Base-by-base conservation (phyloP, 768 basidiomycete species). In the Candolleomyces eurysporus region DNA sequence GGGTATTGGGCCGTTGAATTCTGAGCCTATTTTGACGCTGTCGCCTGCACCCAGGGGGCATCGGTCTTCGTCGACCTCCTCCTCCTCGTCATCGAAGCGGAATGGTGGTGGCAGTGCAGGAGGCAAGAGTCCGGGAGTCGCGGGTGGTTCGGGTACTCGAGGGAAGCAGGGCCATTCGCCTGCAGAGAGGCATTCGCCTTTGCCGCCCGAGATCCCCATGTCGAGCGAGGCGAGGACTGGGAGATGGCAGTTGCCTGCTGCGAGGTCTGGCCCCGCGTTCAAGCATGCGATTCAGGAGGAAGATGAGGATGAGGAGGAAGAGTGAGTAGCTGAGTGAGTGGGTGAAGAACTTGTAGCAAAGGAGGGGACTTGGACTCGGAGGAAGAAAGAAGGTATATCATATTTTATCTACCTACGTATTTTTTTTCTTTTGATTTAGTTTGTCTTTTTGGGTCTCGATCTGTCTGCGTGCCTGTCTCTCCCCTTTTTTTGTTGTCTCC, bases 251-350 rank as follows among this genome's bases (percentile, higher is more conserved):
- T 76, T 94, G 13, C 91, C 92, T 26, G 71, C 78, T 53, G 79
- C 74, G n/a, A 82, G 91, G 26, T 76, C 84, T n/a, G 91, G 90
- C 0, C 85, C 84, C 54, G 86, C 90, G 9, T 91, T 91, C 66
- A 74, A 78, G 51, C 84, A 87, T 64, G 74, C 89, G 5, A 92
- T 92, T 59, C 89, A 92, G 71, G 92, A 93, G 70, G 92, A 92
- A 69, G 92, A 94, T 65, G 92, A 93, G 71, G 92, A 80, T 21
- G 92, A 92, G 72, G 92, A 65, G 55, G 64, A 92, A 67, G 86
- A 91, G 69, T 80, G 71, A 73, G 36, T 36, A 36, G 5, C 6
- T 11, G 36, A 36, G 36, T 36, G 36, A 26, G 36, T 5, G 32
- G 32, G 5, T 36, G 36, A 36, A 36, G 36, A 36, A 8, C 36